Base-by-base conservation (phyloP, 345 rosid species). In the Ceriops tagal region DNA sequence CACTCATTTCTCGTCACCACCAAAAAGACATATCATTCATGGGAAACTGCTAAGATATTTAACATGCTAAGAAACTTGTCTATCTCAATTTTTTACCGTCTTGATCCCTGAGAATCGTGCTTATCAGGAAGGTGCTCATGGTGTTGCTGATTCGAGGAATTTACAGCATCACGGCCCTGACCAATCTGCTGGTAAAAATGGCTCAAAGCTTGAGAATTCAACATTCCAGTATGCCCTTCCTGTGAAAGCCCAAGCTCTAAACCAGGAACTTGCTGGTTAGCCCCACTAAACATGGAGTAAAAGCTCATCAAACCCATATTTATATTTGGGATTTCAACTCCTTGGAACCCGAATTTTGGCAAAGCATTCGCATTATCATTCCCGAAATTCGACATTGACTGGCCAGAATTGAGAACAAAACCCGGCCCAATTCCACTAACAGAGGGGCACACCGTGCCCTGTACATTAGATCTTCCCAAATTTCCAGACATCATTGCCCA, bases 401-500 rank as follows among this genome's bases (percentile, higher is more conserved):
- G 73, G 43, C 68, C 21, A 5, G 69, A 61, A 73, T 67, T 77
- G 3, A 70, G 76, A 60, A 67, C 61, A 65, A 82, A 78, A n/a
- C 86, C 90, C 58, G 80, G 68, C 53, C 85, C 85, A 61, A 69
- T 72, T 68, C 87, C 81, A 55, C 76, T 78, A 49, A 67, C 34
- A 68, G 82, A 53, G 46, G 85, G 81, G 86, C 90, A 86, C 8
- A 64, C 30, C 53, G 81, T 84, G 61, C 70, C 62, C 6, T 69
- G 39, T 1, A 74, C 39, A 65, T 52, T 51, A 51, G 71, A 62
- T 82, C 96, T 79, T 46, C 87, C 86, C 61, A 76, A 78, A 69
- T 78, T 87, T 56, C 80, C 84, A 55, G 77, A 85, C 22, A 77
- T 79, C 85, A 76, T 76, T 62, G 80, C 59, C 95, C 95, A 92